These are phyloP conservation scores for Millerozyma miso DNA, from an alignment of 805 yeast species.

Conservation along the genomic window DNA sequence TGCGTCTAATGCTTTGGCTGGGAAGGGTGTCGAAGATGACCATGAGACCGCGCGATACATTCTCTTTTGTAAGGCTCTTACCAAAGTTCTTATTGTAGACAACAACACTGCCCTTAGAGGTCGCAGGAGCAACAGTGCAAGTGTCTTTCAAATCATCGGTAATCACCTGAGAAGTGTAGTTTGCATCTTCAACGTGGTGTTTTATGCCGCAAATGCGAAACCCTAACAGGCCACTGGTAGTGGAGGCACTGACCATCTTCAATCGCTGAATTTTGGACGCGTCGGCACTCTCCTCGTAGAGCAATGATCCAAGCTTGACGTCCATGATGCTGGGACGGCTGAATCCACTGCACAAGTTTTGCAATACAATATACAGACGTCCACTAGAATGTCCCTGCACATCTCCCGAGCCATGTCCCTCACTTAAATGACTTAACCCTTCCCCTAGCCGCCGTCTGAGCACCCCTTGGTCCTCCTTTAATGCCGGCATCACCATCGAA, in stretches of 20 bases:
- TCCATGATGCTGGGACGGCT: conserved; percentile 71
- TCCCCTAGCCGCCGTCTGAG: not conserved
- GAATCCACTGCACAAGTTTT: conserved; percentile 63
- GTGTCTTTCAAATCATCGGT: conserved; percentile 16
- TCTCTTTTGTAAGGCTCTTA: conserved; percentile 44
- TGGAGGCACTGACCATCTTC: conserved; percentile 54
- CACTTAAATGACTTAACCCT: not conserved
- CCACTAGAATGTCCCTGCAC: conserved; percentile 1
- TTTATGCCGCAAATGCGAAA: conserved; percentile 90
- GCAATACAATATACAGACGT: conserved; percentile 55
- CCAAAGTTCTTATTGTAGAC: conserved; percentile 70
- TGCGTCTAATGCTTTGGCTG: not conserved
- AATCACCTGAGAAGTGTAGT: conserved; percentile 9
- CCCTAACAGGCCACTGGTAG: conserved; percentile 77
- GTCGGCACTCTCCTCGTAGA: conserved; percentile 58
- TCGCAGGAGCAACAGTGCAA: conserved; percentile 10
- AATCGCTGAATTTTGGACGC: conserved; percentile 61
- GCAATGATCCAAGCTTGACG: conserved; percentile 69
- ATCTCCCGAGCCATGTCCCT: not conserved
- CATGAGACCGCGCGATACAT: conserved; percentile 42
- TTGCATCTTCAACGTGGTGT: conserved; percentile 24
- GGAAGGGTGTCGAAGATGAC: conserved; percentile 39
- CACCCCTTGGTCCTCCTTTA: conserved; percentile 8
- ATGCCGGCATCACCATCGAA: conserved; percentile 3
- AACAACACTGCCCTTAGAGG: conserved; percentile 38